These are phyloP conservation scores for Lichtheimia ramosa DNA, from an alignment of 371 early-diverging fungal species.

Conservation along the genomic window DNA sequence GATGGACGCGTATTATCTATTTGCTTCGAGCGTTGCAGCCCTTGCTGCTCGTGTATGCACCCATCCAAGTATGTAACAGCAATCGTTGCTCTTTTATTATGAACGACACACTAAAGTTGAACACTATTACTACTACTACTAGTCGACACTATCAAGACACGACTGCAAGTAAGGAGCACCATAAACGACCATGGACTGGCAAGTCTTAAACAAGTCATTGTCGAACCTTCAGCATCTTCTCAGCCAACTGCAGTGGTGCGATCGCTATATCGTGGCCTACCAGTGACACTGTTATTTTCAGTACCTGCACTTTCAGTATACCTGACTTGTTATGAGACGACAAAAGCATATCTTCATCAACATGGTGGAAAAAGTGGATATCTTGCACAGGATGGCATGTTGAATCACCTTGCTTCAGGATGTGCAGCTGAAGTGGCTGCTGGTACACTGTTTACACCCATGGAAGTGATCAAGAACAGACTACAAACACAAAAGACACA, in stretches of 20 bases:
- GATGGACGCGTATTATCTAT: constrained; percentile 44
- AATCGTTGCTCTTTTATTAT: not conserved
- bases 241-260: not conserved
- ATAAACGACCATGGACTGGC: not conserved
- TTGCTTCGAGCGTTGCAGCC: constrained; percentile 61
- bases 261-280: constrained; percentile 63
- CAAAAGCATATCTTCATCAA: constrained; percentile 46
- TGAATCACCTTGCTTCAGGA: constrained; percentile 54
- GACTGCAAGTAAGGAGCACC: constrained; percentile 55
- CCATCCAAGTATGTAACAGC: constrained; percentile 51
- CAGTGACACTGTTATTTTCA: constrained; percentile 67
- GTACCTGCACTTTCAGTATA: constrained; percentile 78
- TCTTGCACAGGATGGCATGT: constrained; percentile 10
- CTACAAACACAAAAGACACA: constrained; percentile 46
- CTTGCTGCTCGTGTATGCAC: constrained; percentile 60
- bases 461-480: constrained; percentile 81
- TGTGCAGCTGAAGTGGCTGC: constrained; percentile 58
- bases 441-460: constrained; percentile 72
- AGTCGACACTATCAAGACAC: constrained; percentile 80
- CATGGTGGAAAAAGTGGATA: not conserved
- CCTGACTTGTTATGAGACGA: constrained; percentile 68
- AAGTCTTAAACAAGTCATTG: not conserved
- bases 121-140: not conserved
- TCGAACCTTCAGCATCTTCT: constrained; percentile 3
- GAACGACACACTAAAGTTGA: not conserved